Evolutionary conservation across 2,329 filamentous ascomycete species (phyloP), one percentile per base, ranked within the genome.

Genomic region (Hypoxylon sp.): DNA sequence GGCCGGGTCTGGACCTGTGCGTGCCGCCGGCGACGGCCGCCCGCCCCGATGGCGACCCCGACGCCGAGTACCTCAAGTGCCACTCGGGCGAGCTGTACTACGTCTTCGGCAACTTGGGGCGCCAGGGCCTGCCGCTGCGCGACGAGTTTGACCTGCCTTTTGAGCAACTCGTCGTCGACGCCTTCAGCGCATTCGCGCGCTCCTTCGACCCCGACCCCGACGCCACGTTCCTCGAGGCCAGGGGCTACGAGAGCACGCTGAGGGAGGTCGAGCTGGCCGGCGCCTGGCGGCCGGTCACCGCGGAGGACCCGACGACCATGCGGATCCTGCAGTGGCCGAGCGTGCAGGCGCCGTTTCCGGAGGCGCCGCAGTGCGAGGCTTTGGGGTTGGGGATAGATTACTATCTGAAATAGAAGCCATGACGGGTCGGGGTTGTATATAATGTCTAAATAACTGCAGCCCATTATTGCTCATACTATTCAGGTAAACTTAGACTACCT

Each of bases 71-170:
- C 72, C 83, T 86, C 71, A 81, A 82, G 26, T 84, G 86, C 62
- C 86, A 88, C 69, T 86, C 84, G 15, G 81, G 84, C 0, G 86
- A 88, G 72, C 69, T 84, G 46, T 80, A 79, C 63, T 85, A 82
- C 74, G 76, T 85, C 0, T 87, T 87, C 70, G 84, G 84, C 2
- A 87, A 82, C 59, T 59, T 85, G 26, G 73, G 74, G 0, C 74
- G 79, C 3, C 74, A 79, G 60, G 77, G 76, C 1, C 69, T 79
- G 6, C 78, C 80, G 0, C 74, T 83, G 57, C 78, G 85, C 7
- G 84, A 88, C 59, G 77, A 75, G 0, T 61, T 67, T n/a, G 79
- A 81, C 58, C 52, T 77, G 24, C 71, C 73, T 7, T 79, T 80
- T 57, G 68, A 74, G 70, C 77, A 76, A 62, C 71, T 73, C 32